Conservation (phyloP, 805 yeast species). For the Yarrowia sp. region DNA sequence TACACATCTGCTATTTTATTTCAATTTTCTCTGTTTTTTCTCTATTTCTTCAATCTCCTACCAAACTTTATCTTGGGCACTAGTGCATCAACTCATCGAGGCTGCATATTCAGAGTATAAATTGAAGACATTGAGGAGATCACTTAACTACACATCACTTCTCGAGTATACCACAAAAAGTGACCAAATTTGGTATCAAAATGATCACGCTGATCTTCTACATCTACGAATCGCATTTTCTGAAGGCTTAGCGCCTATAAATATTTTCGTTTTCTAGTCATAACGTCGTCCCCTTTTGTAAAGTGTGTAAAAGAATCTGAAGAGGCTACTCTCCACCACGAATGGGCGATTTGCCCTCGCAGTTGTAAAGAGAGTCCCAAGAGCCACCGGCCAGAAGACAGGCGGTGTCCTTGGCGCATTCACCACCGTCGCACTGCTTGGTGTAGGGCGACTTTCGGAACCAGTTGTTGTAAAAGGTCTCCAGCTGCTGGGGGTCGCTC, state of each 20-base stretch:
- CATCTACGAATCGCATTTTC: background rate
- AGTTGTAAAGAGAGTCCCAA: conserved; percentile 34
- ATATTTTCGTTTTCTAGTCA: conserved; percentile 21
- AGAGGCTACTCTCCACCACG: conserved; percentile 19
- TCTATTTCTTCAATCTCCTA: no score
- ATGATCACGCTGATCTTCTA: no score
- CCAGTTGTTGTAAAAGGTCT: conserved; percentile 30
- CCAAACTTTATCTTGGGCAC: no score
- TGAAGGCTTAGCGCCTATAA: conserved; percentile 5
- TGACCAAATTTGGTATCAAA: no score
- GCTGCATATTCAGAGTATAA: no score
- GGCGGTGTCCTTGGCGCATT: conserved; percentile 26
- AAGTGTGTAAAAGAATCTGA: background rate
- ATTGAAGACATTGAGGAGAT: no score
- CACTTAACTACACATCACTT: no score
- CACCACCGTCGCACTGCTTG: conserved; percentile 10
- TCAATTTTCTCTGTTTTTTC: no score
- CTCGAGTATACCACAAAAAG: no score
- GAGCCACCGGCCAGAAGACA: conserved; percentile 30
- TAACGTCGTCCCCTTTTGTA: background rate
- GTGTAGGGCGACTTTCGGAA: conserved; percentile 36
- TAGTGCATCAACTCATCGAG: no score
- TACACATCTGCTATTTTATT: no score
- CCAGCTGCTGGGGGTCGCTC: conserved; percentile 25
- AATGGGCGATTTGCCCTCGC: conserved; percentile 32